Evolutionary conservation across 78 protist species (phyloP).

Genomic region (Cavenderia fasciculata): DNA sequence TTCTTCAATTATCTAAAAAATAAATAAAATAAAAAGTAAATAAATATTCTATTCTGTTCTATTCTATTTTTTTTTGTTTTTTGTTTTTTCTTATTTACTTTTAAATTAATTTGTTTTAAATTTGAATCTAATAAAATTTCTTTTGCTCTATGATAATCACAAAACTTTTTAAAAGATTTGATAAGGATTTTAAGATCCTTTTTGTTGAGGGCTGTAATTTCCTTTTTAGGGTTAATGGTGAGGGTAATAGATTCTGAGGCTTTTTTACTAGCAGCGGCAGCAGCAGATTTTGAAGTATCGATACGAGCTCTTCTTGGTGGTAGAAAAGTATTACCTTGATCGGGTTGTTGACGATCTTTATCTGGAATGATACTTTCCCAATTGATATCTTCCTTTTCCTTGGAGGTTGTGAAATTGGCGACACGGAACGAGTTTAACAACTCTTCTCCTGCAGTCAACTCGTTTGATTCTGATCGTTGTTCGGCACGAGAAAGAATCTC

Average conservation of each 20-base stretch:
- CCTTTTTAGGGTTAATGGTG: constrained; percentile 20
- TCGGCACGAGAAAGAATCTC: constrained; percentile 85
- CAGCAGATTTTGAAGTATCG: not conserved
- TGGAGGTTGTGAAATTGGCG: constrained; percentile 42
- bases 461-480: not conserved
- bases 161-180: constrained; percentile 60
- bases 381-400: constrained; percentile 12
- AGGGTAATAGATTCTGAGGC: constrained; percentile 10
- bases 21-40: not conserved
- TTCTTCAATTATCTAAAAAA: constrained; percentile 31
- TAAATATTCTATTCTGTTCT: not conserved
- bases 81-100: too few relatives aligned
- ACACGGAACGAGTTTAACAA: constrained; percentile 80
- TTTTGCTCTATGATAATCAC: constrained; percentile 9
- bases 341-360: not conserved
- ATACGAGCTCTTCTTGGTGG: constrained; percentile 29
- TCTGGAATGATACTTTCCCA: constrained; percentile 80
- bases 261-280: not conserved
- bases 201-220: constrained; percentile 33
- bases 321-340: not conserved
- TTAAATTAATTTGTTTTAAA: not conserved
- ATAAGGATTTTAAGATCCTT: constrained; percentile 35
- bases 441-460: constrained; percentile 49
- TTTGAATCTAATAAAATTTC: constrained; percentile 32
- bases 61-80: too few relatives aligned